phyloP scores from a whole-genome alignment of 176 grass and related monocot genomes.

The Oryza meyeriana region DNA sequence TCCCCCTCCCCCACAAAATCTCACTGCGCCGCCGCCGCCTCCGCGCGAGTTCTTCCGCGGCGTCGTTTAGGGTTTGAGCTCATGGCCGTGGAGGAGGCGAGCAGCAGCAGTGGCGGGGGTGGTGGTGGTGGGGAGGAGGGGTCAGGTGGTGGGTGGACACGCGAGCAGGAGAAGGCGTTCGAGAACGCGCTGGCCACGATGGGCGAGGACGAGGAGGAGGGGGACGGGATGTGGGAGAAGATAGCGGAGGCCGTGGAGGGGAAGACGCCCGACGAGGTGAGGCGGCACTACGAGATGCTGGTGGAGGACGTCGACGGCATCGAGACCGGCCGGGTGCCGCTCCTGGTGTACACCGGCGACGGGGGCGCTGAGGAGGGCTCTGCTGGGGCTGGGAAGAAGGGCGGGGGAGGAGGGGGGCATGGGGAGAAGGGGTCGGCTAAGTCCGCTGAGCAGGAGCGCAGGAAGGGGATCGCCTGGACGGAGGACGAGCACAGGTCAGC shows the following conservation, averaged over 20 bases:
- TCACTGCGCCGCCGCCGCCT: background rate
- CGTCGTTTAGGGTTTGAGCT: background rate
- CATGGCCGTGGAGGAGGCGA: slow-evolving; percentile 69
- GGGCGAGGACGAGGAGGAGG: slow-evolving; percentile 34
- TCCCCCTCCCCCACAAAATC: background rate
- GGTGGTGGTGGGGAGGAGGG: slow-evolving; percentile 22
- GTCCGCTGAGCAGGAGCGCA: slow-evolving; percentile 77
- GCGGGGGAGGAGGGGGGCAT: slow-evolving; percentile 29
- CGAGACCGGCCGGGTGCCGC: slow-evolving; percentile 70
- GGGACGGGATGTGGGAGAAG: slow-evolving; percentile 50
- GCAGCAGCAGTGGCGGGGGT: slow-evolving; percentile 43
- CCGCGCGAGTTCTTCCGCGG: background rate
- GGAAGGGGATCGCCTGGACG: slow-evolving; percentile 96
- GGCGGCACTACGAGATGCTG: slow-evolving; percentile 74
- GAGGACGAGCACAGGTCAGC: slow-evolving; percentile 94
- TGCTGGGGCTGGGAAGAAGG: slow-evolving; percentile 45
- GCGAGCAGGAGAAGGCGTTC: slow-evolving; percentile 85
- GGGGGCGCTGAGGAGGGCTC: slow-evolving; percentile 36
- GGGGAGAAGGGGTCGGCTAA: slow-evolving; percentile 57
- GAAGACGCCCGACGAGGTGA: slow-evolving; percentile 68
- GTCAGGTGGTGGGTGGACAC: slow-evolving; percentile 43
- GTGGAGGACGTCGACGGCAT: slow-evolving; percentile 77
- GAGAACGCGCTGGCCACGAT: slow-evolving; percentile 66
- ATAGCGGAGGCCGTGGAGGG: slow-evolving; percentile 56
- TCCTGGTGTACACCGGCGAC: slow-evolving; percentile 54